Evolutionary conservation across 2,329 filamentous ascomycete genomes (phyloP).

Genomic region (Metarhizium guizhouense): DNA sequence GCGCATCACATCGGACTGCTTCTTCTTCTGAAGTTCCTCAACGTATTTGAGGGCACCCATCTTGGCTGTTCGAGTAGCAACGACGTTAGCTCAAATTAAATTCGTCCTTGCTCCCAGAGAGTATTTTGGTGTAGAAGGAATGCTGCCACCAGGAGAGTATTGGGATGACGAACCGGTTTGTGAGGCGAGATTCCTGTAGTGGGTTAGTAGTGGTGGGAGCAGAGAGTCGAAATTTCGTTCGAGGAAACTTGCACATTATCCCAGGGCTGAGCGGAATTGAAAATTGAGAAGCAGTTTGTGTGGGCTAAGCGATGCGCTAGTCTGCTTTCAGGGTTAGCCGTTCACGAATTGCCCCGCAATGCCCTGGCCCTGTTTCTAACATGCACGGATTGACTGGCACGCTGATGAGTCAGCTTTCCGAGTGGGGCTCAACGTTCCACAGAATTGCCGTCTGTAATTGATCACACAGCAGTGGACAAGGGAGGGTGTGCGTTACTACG

Average conservation of each 20-base stretch:
- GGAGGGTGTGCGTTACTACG: no score
- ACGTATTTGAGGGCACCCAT: conserved; percentile 99
- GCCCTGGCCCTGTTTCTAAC: conserved; percentile 12
- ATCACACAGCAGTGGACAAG: no score
- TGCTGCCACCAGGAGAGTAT: not conserved
- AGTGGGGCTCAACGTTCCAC: no score
- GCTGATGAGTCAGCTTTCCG: conserved; percentile 15
- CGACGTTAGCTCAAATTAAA: not conserved
- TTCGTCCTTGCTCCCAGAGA: not conserved
- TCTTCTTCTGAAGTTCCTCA: conserved; percentile 99
- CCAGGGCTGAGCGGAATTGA: conserved; percentile 27
- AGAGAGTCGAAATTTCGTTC: conserved; percentile 22
- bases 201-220: conserved; percentile 26
- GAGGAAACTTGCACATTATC: conserved; percentile 11
- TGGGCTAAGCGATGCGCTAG: conserved; percentile 29
- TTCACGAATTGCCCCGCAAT: conserved; percentile 21
- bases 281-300: conserved; percentile 27
- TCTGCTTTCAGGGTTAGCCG: conserved; percentile 14
- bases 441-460: no score
- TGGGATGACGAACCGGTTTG: conserved; percentile 26
- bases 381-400: conserved; percentile 5
- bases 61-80: conserved; percentile 41
- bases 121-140: no score
- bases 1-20: conserved; percentile 99
- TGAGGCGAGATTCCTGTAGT: conserved; percentile 25